phyloP scores from a whole-genome alignment of 345 rosid genomes.

The Ceriops decandra region DNA sequence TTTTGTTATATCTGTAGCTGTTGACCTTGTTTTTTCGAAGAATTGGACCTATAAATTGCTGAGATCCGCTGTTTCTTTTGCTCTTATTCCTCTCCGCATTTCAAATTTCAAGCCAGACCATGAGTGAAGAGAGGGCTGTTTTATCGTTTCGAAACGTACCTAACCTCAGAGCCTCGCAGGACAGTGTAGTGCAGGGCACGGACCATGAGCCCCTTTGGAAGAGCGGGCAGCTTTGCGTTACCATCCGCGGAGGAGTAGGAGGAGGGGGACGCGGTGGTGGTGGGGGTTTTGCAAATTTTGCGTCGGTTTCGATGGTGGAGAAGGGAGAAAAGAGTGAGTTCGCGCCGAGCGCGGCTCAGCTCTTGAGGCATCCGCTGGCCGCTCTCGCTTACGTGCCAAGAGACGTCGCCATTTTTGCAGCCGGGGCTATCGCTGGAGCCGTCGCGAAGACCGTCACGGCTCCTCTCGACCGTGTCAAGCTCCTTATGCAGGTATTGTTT shows the following conservation, averaged over 20 bases:
- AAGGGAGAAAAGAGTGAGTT: slow-evolving; percentile 44
- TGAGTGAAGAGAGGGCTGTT: slow-evolving; percentile 44
- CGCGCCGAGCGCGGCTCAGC: slow-evolving; percentile 63
- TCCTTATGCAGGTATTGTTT: slow-evolving; percentile 83
- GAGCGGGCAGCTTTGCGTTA: slow-evolving; percentile 18
- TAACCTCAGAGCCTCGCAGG: slow-evolving; percentile 36
- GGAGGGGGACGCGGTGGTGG: background rate
- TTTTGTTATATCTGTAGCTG: too few relatives aligned
- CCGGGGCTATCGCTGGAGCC: slow-evolving; percentile 94
- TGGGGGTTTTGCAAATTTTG: slow-evolving; percentile 41
- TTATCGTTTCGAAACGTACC: slow-evolving; percentile 40
- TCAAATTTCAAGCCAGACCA: slow-evolving; percentile 19
- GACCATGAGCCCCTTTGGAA: slow-evolving; percentile 27
- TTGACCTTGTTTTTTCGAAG: too few relatives aligned
- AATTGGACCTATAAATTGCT: too few relatives aligned
- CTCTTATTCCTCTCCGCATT: background rate
- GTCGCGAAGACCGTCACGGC: slow-evolving; percentile 94
- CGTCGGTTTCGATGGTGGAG: slow-evolving; percentile 58
- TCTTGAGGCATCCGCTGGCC: slow-evolving; percentile 70
- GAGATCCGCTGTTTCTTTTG: background rate
- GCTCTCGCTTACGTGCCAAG: slow-evolving; percentile 58
- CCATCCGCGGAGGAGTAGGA: background rate
- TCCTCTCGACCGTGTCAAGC: slow-evolving; percentile 93
- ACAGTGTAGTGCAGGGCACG: slow-evolving; percentile 18
- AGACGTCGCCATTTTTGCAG: slow-evolving; percentile 74